A percentile compares a stretch with the other conserved stretches of the same genome.
Conservation (phyloP, 257 asterid genomes). For the Ajuga chamaepitys region DNA sequence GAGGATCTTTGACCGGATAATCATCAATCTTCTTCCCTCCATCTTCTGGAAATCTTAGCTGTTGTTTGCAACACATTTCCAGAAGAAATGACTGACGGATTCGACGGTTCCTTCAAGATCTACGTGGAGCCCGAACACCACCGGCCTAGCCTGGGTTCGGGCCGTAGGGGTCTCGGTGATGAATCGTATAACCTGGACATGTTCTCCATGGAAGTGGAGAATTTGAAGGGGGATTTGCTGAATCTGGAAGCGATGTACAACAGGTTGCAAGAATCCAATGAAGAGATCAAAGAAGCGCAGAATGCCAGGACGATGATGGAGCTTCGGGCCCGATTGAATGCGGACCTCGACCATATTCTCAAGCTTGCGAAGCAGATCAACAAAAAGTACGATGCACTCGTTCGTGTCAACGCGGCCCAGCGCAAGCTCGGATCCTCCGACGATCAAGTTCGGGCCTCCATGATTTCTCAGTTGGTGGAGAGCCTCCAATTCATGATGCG, state of each 20-base stretch:
- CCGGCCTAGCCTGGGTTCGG: not conserved
- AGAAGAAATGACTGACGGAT: conserved; percentile 15
- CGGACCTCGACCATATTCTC: conserved; percentile 25
- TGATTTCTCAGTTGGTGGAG: conserved; percentile 28
- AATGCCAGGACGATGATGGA: conserved; percentile 22
- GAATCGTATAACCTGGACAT: conserved; percentile 19
- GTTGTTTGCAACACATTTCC: conserved; percentile 4
- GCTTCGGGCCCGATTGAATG: conserved; percentile 11
- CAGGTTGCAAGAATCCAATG: conserved; percentile 17
- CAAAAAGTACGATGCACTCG: conserved; percentile 32
- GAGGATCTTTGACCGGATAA: not conserved
- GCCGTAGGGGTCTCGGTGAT: not conserved
- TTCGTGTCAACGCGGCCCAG: conserved; percentile 39
- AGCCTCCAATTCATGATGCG: conserved; percentile 27
- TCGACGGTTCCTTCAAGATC: conserved; percentile 36
- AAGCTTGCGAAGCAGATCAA: conserved; percentile 41
- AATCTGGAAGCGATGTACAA: conserved; percentile 17
- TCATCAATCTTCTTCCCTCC: not conserved
- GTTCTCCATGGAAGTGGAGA: conserved; percentile 29
- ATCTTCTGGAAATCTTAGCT: conserved; percentile 3
- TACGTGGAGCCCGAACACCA: conserved; percentile 15
- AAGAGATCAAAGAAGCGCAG: conserved; percentile 16
- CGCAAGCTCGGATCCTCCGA: conserved; percentile 21
- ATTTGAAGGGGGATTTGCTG: conserved; percentile 23
- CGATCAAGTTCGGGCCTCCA: conserved; percentile 25